Evolutionary conservation across 345 rosid species (phyloP), one percentile per base, ranked within the genome.

Genomic region (Gossypium turneri): DNA sequence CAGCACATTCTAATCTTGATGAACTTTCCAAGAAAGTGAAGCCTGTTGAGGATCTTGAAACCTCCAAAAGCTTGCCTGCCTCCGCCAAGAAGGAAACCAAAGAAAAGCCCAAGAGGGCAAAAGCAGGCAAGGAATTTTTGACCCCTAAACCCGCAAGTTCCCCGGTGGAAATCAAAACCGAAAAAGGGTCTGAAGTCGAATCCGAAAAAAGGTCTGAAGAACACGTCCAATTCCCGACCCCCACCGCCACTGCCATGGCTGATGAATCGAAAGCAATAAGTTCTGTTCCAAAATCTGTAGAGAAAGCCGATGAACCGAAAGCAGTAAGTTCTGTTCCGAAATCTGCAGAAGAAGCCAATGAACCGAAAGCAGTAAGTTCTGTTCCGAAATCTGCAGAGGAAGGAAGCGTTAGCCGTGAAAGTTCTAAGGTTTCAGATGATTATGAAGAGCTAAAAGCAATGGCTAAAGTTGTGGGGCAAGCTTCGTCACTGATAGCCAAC

Each of bases 1-100:
- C 84, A 57, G 97, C 93, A 15, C 81, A 76, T 15, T 75, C 76
- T 63, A 87, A 86, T 83, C 84, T 88, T 1, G 87, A 81, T 73
- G 84, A 76, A 73, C 82, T 88, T 70, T 84, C 86, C 10, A 82
- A 82, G 51, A 87, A 80, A 72, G 76, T 85, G 48, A 85, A 81
- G 78, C 78, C 84, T 10, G 88, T 90, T 69, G 88, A 75, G 29
- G 86, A 84, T 72, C 75, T 76, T 20, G 79, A 82, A 45, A 66
- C 57, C 64, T 65, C 27, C 55, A 62, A 71, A 57, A 69, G 27
- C 65, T 75, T 79, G 27, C 66, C 74, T 8, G 59, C 3, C 19
- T 59, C 51, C 7, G 50, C 60, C 68, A 55, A 67, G 53, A 24
- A 45, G 19, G 67, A 44, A 67, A 15, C 58, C 15, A 65, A 58